Conservation (phyloP, 768 basidiomycete genomes). For the Podaxis sp. region DNA sequence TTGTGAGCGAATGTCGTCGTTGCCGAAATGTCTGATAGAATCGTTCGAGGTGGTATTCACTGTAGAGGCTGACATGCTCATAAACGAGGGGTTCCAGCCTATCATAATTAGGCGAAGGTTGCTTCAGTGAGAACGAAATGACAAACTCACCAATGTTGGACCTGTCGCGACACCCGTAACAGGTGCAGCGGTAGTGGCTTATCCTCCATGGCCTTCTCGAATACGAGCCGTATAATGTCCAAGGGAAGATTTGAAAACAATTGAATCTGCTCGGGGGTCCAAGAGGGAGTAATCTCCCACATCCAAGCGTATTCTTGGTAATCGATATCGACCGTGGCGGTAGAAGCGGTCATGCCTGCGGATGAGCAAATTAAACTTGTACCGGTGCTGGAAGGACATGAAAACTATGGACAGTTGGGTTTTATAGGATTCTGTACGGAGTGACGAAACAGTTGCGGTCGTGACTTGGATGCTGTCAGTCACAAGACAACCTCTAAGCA, state of each 20-base stretch:
- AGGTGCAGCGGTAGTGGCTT: slow-evolving; percentile 5
- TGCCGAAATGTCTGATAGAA: slow-evolving; percentile 10
- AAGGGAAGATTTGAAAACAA: slow-evolving; percentile 4
- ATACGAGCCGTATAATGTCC: slow-evolving; percentile 9
- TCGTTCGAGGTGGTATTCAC: neutral
- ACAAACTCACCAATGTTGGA: slow-evolving; percentile 5
- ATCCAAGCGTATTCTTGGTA: neutral
- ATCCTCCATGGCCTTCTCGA: slow-evolving; percentile 12
- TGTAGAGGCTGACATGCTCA: neutral
- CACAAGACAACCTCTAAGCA: neutral
- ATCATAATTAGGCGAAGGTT: neutral
- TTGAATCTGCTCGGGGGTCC: neutral
- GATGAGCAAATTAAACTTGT: neutral
- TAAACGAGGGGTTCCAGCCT: slow-evolving; percentile 15
- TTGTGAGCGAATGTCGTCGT: neutral
- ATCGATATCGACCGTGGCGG: neutral
- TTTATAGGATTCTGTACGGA: neutral
- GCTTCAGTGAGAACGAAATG: neutral
- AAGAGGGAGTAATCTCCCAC: neutral
- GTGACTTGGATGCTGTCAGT: neutral
- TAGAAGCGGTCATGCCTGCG: neutral
- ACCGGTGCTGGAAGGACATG: neutral
- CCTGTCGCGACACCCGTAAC: slow-evolving; percentile 4
- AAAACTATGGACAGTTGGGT: neutral
- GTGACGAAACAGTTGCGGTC: neutral